Evolutionary conservation across 1,284 basidiomycete genomes (phyloP), one percentile per base, ranked within the genome.

Genomic region (Trichosporon sp.): DNA sequence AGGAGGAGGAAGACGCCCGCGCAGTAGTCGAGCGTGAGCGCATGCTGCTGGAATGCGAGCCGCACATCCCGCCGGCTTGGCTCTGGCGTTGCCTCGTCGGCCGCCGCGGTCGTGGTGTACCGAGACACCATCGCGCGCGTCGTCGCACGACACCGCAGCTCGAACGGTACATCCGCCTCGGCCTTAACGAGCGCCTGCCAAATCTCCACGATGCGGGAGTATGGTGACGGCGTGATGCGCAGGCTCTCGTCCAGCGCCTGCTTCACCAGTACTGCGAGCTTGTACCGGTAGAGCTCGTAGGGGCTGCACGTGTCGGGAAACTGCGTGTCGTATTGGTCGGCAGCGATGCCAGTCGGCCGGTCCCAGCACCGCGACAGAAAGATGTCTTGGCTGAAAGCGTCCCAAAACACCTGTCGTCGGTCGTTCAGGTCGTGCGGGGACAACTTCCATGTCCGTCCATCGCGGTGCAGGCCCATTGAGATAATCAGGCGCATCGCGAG

Each of bases 391-490:
- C 74, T 73, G 66, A 74, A 72, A 8, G 69, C 66, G 68, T 76
- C 76, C 76, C 76, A 77, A 65, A 77, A 77, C 3, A 76, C 74
- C 32, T 71, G 74, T 27, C 77, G 74, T n/a, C 65, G 71, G 31
- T 75, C 70, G 44, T 75, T 72, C 1, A 73, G 53, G 18, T 72
- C 68, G 15, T 70, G 34, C 1, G 34, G 32, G 0, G 72, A 66
- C 7, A 77, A 64, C 34, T 70, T 67, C 76, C 74, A 75, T 2
- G 67, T 65, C 29, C 67, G 62, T 1, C 73, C 76, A 35, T 77
- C 75, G 2, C 73, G 65, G 60, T 77, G 75, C 42, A 76, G 34
- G 15, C 76, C 74, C 74, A 77, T 75, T 69, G 25, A 25, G 11
- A 74, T 70, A n/a, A 77, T 73, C 9, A 78, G 72, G 3, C 78